Evolutionary conservation across 306 rosid species (phyloP).

Genomic region (Cicer yamashitae): DNA sequence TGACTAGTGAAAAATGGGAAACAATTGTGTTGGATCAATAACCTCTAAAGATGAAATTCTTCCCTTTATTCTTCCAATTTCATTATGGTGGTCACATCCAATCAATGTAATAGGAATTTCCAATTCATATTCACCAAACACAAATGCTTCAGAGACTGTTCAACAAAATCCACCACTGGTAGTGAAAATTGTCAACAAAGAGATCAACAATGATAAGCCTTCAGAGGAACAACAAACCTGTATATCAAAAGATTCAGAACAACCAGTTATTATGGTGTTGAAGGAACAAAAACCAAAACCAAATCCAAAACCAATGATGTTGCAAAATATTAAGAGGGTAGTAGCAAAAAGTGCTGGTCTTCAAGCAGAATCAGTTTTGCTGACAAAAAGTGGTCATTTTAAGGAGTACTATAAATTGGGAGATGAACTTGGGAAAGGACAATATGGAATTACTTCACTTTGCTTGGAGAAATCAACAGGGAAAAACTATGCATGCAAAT

Average conservation of each 20-base stretch:
- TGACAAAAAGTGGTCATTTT: conserved; percentile 61
- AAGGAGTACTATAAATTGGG: conserved; percentile 68
- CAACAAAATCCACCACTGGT: conserved; percentile 39
- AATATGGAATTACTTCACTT: conserved; percentile 69
- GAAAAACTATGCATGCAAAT: conserved; percentile 76
- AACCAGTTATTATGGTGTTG: not conserved
- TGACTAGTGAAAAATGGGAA: conserved; percentile 63
- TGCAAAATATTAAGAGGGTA: conserved; percentile 47
- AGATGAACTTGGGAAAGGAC: conserved; percentile 69
- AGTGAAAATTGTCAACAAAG: conserved; percentile 35
- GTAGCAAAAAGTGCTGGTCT: conserved; percentile 61
- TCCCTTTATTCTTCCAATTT: conserved; percentile 45
- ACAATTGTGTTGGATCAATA: conserved; percentile 73
- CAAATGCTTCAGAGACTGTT: not conserved
- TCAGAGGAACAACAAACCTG: conserved; percentile 1
- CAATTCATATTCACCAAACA: conserved; percentile 2
- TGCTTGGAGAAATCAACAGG: conserved; percentile 71
- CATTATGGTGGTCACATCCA: conserved; percentile 67
- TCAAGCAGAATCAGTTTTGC: conserved; percentile 66
- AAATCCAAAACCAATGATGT: conserved; percentile 40
- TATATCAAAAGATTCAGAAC: not conserved
- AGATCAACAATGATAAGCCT: conserved; percentile 16
- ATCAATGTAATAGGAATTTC: conserved; percentile 31
- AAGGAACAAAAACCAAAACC: conserved; percentile 38
- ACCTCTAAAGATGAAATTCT: conserved; percentile 45